Conservation (phyloP, 805 yeast species). For the Lipomyces chichibuensis region DNA sequence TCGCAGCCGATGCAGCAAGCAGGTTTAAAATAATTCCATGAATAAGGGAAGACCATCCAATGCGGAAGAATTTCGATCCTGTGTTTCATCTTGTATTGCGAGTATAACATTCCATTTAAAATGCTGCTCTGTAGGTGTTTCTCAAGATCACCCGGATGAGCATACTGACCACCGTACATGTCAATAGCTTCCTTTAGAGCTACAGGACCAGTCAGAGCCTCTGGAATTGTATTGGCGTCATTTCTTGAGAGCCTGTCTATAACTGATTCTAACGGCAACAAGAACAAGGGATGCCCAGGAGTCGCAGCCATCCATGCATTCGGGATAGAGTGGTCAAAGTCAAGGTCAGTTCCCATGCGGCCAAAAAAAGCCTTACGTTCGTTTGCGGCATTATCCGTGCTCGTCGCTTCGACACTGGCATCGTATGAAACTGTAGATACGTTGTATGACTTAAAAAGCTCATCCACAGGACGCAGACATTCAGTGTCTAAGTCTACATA, state of each 20-base stretch:
- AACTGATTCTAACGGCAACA: not conserved
- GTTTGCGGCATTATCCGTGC: not conserved
- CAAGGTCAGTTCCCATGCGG: not conserved
- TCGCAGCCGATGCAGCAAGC: no score
- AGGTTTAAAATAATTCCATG: no score
- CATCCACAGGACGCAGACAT: not conserved
- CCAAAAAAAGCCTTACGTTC: not conserved
- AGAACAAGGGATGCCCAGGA: not conserved
- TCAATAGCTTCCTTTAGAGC: not conserved
- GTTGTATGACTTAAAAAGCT: not conserved
- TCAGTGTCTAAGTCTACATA: not conserved
- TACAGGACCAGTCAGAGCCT: not conserved
- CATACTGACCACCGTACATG: not conserved
- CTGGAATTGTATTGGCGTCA: not conserved
- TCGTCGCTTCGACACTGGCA: not conserved
- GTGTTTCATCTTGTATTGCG: no score
- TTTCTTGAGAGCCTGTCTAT: not conserved
- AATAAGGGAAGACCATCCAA: no score
- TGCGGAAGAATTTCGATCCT: no score
- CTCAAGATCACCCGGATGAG: no score
- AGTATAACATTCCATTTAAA: no score
- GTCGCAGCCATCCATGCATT: constrained; percentile 2
- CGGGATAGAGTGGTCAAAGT: constrained; percentile 1
- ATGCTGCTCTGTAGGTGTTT: no score
- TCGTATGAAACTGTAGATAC: not conserved